These are phyloP conservation scores for Dioscorea cayenensis DNA, from an alignment of 116 monocot genomes.

Conservation along the genomic window DNA sequence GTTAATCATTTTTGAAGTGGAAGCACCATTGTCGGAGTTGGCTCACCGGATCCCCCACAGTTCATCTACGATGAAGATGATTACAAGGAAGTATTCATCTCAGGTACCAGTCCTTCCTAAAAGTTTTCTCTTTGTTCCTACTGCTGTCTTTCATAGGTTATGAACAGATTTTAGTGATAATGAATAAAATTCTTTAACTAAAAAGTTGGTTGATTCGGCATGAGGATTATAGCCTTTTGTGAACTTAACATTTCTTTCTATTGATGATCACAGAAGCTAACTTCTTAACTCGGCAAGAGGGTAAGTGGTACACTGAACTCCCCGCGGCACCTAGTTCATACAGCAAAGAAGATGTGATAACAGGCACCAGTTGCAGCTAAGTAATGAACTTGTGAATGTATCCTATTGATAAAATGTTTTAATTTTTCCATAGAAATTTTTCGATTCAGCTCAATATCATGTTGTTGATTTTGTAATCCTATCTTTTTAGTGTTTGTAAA, in stretches of 20 bases:
- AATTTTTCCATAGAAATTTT: too few species aligned
- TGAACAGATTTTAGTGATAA: too few species aligned
- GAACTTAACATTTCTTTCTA: too few species aligned
- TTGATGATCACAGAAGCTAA: constrained; percentile 48
- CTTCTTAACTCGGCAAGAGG: constrained; percentile 64
- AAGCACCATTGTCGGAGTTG: constrained; percentile 96
- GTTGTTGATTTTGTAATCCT: too few species aligned
- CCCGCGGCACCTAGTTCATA: constrained; percentile 22
- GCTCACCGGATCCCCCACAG: constrained; percentile 86
- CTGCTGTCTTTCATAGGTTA: too few species aligned
- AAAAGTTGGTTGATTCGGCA: too few species aligned
- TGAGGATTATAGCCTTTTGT: too few species aligned
- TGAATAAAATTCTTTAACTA: too few species aligned
- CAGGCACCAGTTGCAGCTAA: not conserved
- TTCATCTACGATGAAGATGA: constrained; percentile 91
- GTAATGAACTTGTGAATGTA: not conserved
- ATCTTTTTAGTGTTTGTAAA: too few species aligned
- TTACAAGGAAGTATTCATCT: constrained; percentile 78
- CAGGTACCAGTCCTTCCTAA: constrained; percentile 39
- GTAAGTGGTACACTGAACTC: constrained; percentile 67
- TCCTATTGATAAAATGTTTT: too few species aligned
- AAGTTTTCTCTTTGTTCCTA: too few species aligned
- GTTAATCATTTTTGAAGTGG: constrained; percentile 42
- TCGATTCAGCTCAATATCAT: too few species aligned
- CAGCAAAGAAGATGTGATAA: constrained; percentile 16